These are phyloP conservation scores for Closterium sp. DNA, from an alignment of 139 green algal species.

Conservation along the genomic window DNA sequence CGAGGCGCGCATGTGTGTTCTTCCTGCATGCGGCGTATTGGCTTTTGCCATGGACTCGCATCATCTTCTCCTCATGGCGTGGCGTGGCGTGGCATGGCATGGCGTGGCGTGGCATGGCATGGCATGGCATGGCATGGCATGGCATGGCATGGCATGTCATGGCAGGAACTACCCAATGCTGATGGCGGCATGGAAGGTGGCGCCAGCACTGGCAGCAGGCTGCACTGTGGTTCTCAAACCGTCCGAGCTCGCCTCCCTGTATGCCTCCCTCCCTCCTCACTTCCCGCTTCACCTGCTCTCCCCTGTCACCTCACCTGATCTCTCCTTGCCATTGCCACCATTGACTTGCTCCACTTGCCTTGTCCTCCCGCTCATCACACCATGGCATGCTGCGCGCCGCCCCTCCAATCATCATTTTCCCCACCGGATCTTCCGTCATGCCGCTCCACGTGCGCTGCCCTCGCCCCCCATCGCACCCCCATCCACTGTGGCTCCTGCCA, in stretches of 20 bases:
- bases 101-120: too few species aligned
- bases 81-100: too few species aligned
- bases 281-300: neutral
- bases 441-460: neutral
- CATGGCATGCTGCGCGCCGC: too few species aligned
- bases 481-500: neutral
- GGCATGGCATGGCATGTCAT: too few species aligned
- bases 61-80: too few species aligned
- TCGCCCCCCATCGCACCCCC: neutral
- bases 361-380: too few species aligned
- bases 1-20: too few species aligned
- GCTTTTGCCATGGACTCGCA: too few species aligned
- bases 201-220: slow-evolving; percentile 82
- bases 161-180: slow-evolving; percentile 81
- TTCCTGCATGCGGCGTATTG: too few species aligned
- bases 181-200: slow-evolving; percentile 83
- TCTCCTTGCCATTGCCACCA: neutral
- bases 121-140: too few species aligned
- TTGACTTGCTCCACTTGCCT: neutral
- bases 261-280: neutral
- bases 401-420: too few species aligned
- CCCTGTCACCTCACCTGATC: neutral
- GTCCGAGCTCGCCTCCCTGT: slow-evolving; percentile 72
- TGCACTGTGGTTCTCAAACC: slow-evolving; percentile 80
- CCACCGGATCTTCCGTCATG: too few species aligned